Evolutionary conservation across 768 basidiomycete species (phyloP), one percentile per base, ranked within the genome.

Genomic region (Lactarius hengduanensis): DNA sequence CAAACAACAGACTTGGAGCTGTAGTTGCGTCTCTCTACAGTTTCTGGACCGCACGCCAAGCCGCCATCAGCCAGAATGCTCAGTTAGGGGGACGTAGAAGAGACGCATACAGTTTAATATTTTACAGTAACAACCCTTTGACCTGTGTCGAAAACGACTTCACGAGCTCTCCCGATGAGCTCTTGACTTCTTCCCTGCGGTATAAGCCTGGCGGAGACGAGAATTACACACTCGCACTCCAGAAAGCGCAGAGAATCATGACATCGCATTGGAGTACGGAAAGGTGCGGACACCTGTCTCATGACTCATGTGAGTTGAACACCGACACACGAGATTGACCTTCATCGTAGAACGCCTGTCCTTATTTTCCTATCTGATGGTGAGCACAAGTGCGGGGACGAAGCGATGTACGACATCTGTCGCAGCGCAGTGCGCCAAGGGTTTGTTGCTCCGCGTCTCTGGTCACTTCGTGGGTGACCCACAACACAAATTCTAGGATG

Each of bases 71-170:
- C 15, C 59, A 63, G 30, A 50, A 87, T 86, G 71, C 87, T 85
- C 84, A 64, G 20, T 73, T 75, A 47, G 72, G 72, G 10, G 72
- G 69, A 0, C 57, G 57, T 16, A 78, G 83, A 22, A 73, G 79
- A 43, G 86, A 87, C 65, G 77, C 86, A 0, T 87, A 87, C 66
- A 85, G 82, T 9, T 77, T 87, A 47, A 62, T 85, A 20, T 68
- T 84, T 28, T 86, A 86, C 68, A 71, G 81, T 57, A 47, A 73
- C 20, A 7, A 4, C 0, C 61, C 74, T 2, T 36, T 43, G 10
- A 65, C 43, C 5, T 74, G 73, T 4, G 61, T 84, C 38, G 67
- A 71, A 41, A 83, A 86, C 65, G 83, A 87, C 66, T 81, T 81
- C 55, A 64, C 72, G 1, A 79, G 80, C 58, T 73, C 78, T 5